A percentile compares a stretch with the other conserved stretches of the same genome.
phyloP scores from a whole-genome alignment of 345 rosid genomes.

The Pseudoturritis turrita region DNA sequence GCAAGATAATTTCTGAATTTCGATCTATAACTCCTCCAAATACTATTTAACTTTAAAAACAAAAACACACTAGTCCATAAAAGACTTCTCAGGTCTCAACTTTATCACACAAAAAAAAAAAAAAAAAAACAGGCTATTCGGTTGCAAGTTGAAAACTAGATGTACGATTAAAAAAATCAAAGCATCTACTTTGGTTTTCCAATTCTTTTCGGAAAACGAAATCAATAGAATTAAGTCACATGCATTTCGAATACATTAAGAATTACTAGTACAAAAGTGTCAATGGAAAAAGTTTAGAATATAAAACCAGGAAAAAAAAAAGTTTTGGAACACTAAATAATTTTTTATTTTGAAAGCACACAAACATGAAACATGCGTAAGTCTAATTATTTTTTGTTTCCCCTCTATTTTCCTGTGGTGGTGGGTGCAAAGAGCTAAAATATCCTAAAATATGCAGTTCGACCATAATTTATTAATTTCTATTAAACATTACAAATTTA shows the following conservation, averaged over 20 bases:
- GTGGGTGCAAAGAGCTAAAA: not conserved
- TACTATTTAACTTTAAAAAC: no score
- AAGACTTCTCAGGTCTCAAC: not conserved
- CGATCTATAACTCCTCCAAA: no score
- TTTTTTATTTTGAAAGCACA: not conserved
- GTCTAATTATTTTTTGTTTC: not conserved
- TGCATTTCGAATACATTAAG: slow-evolving; percentile 6
- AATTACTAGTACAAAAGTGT: not conserved
- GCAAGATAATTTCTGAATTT: no score
- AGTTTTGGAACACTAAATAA: not conserved
- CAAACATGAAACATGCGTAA: not conserved
- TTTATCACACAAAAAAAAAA: not conserved
- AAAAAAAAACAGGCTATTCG: not conserved
- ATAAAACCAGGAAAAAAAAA: not conserved
- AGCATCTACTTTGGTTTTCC: slow-evolving; percentile 9
- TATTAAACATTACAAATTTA: no score
- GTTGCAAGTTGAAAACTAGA: slow-evolving; percentile 9
- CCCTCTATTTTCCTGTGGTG: not conserved
- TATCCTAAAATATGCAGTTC: no score
- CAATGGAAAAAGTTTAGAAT: not conserved
- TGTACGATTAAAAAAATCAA: slow-evolving; percentile 1
- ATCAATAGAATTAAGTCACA: slow-evolving; percentile 14
- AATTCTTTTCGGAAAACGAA: not conserved
- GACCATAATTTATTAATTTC: no score
- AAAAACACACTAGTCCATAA: not conserved